Evolutionary conservation across 2,329 filamentous ascomycete species (phyloP).

Genomic region (Endoconidiophora laricicola): DNA sequence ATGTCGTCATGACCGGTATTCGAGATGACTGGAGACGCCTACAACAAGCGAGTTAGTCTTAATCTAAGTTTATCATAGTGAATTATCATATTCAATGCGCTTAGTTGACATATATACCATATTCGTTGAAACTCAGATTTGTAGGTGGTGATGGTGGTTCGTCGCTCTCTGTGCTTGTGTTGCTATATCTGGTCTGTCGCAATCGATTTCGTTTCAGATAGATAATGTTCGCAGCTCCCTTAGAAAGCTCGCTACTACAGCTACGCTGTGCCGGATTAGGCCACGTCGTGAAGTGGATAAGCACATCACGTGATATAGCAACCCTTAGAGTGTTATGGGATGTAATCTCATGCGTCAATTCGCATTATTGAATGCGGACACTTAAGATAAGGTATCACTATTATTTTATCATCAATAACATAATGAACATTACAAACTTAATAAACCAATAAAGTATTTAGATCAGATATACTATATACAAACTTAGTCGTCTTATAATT

Average conservation of each 20-base stretch:
- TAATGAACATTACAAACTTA: no score
- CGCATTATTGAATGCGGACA: no score
- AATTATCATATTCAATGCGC: neutral
- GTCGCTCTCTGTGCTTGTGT: neutral
- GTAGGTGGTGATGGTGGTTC: neutral
- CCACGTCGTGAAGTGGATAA: conserved; percentile 11
- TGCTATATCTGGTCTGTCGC: no score
- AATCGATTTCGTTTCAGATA: no score
- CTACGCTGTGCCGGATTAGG: conserved; percentile 4
- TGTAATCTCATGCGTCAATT: neutral
- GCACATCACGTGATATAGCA: neutral
- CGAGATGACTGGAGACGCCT: conserved; percentile 29
- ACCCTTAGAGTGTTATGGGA: neutral
- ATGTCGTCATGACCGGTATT: conserved; percentile 75
- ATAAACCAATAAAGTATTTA: no score
- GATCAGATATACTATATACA: no score
- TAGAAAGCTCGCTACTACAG: neutral
- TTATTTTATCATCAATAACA: no score
- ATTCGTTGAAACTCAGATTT: neutral
- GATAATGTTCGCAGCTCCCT: neutral
- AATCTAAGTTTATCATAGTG: neutral
- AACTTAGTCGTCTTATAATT: no score
- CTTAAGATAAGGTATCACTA: no score
- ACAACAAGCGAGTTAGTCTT: conserved; percentile 7
- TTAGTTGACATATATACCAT: conserved; percentile 4